Evolutionary conservation across 805 yeast genomes (phyloP), one percentile per base, ranked within the genome.

Genomic region (Yarrowia alimentaria): DNA sequence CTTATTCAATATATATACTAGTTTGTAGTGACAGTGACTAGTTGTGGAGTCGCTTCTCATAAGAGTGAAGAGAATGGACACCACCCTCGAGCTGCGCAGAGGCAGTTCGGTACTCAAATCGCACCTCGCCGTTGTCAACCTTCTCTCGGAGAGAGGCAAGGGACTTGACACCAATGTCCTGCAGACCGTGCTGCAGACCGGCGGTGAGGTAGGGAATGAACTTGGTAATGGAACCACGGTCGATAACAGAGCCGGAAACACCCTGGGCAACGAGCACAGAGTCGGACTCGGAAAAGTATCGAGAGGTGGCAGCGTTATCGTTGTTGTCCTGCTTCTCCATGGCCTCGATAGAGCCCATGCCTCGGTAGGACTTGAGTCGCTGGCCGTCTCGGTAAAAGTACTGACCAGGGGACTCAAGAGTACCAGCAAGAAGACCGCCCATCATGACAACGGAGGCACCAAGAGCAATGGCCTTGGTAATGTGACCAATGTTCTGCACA

Each of bases 351-450:
- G 98, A 91, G 63, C 99, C 99, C 99, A 93, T 93, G 75, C 99
- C 99, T 75, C 99, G 84, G 80, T 93, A 93, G 55, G 88, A 72
- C 80, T 93, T 93, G 71, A 93, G 81, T 74, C 99, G 85, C 78
- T 93, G 83, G 68, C 99, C 99, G 66, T 93, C 99, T 68, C 95
- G 81, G 84, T 83, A 93, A 75, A 86, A 93, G 77, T 90, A 93
- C 64, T 86, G 90, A 73, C 99, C 99, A 63, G 99, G 99, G 56
- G 98, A 84, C 76, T 93, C 99, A 56, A 93, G 73, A 55, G 99
- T 93, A 74, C 99, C 99, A 56, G 99, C 99, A 64, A 93, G 78
- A 80, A 93, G 83, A 74, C 97, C 95, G 67, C 99, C 99, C 99
- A 93, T 93, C 99, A 93, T 93, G 59, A 90, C 95, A 71, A 85